Evolutionary conservation across 2,329 filamentous ascomycete genomes (phyloP), one percentile per base, ranked within the genome.

Genomic region (Phaeosphaeriaceae sp.): DNA sequence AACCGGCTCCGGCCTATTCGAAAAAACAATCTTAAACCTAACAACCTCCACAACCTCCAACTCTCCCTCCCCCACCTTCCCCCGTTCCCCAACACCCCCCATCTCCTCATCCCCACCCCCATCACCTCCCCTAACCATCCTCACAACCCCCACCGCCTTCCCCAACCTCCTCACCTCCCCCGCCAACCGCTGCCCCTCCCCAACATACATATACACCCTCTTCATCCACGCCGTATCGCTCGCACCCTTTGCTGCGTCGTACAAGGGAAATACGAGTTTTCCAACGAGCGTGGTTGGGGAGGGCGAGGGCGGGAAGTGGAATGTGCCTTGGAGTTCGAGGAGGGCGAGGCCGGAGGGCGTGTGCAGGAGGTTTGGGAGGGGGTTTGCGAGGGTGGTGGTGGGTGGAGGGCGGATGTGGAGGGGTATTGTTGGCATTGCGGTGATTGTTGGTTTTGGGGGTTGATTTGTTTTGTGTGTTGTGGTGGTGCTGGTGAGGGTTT

Each of bases 281-380:
- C 92, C 92, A 56, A 96, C 80, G 20, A 79, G 74, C 1, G 84
- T 83, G 7, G 37, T 47, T 66, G 52, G 15, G 70, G 67, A 33
- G 29, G 74, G 53, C 4, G 67, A 40, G 58, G 42, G 76, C 6
- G 90, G 87, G 1, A 92, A 79, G 72, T 95, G 93, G 75, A 99
- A 87, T 12, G 85, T 90, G 53, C 92, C 94, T 78, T 99, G 94
- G 12, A 99, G 84, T 76, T 97, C 94, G 48, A 99, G 80, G 37
- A 99, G 81, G 15, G 93, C 93, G 33, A 97, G 83, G 42, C 94
- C 94, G 0, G 89, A 87, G 0, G 94, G 94, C 1, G 93, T 97
- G 63, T 92, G 89, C 13, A 97, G 83, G 54, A 96, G 81, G n/a
- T 82, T 73, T 1, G 94, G 94, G 4, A 97, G 83, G 3, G 89